Evolutionary conservation across 176 grass and related monocot species (phyloP).

Genomic region (Thalia dealbata): DNA sequence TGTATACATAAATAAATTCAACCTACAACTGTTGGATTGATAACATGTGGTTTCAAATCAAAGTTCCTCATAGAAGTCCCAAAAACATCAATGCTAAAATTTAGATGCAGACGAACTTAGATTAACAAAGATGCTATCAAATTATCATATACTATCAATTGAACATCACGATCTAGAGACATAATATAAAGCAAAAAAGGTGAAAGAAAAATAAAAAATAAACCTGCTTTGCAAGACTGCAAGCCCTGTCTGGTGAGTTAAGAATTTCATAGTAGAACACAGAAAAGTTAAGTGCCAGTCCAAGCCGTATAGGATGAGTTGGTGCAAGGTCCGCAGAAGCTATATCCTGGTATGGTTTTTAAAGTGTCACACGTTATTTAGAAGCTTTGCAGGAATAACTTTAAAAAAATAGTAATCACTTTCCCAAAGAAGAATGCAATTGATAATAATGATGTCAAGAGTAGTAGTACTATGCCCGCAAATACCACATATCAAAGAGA

Average conservation of each 20-base stretch:
- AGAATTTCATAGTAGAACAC: constrained; percentile 59
- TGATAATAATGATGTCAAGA: background rate
- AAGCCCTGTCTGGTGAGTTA: constrained; percentile 45
- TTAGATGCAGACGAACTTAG: too few species aligned
- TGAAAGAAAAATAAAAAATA: background rate
- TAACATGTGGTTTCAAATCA: too few species aligned
- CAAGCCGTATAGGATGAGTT: constrained; percentile 53
- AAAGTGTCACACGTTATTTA: background rate
- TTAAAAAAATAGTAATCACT: background rate
- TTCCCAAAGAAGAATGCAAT: background rate
- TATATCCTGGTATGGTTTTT: constrained; percentile 26
- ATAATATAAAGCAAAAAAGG: background rate
- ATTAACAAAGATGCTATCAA: too few species aligned
- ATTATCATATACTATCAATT: background rate
- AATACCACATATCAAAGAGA: background rate
- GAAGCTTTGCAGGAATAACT: background rate
- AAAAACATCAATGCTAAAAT: too few species aligned
- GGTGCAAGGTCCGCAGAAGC: constrained; percentile 36
- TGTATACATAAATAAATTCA: too few species aligned
- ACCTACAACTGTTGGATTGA: too few species aligned
- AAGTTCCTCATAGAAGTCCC: too few species aligned
- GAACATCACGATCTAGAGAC: background rate
- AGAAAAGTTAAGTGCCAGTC: constrained; percentile 48
- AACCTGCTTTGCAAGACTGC: constrained; percentile 55
- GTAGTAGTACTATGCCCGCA: background rate